phyloP scores from a whole-genome alignment of 805 yeast genomes.

The Torulaspora microellipsoides region DNA sequence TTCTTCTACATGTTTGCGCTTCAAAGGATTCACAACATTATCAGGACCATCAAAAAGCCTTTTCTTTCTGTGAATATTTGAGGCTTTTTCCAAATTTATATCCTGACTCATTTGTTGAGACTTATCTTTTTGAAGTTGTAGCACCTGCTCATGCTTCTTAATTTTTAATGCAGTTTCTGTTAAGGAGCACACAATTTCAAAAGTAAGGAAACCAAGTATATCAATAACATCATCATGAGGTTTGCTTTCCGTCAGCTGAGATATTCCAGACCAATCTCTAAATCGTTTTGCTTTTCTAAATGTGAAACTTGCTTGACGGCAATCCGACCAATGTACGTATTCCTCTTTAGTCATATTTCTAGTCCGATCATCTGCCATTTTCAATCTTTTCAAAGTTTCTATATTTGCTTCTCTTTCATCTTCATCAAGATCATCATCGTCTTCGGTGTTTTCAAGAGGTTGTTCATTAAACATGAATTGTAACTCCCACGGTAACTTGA shows the following conservation, averaged over 20 bases:
- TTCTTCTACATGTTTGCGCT: conserved; percentile 77
- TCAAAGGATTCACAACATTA: conserved; percentile 70
- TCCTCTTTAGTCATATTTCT: conserved; percentile 92
- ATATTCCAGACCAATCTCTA: conserved; percentile 92
- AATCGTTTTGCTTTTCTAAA: conserved; percentile 91
- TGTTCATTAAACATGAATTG: conserved; percentile 92
- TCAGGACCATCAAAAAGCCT: conserved; percentile 85
- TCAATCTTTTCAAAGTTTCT: conserved; percentile 82
- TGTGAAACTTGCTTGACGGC: conserved; percentile 95
- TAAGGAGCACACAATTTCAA: conserved; percentile 91
- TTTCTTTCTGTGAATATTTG: conserved; percentile 45
- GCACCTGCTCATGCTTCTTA: conserved; percentile 59
- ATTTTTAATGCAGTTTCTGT: conserved; percentile 88
- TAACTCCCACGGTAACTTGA: conserved; percentile 91
- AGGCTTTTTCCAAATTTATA: conserved; percentile 36
- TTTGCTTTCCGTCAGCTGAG: conserved; percentile 77
- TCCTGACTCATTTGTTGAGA: conserved; percentile 34
- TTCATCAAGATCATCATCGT: conserved; percentile 68
- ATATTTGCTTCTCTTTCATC: conserved; percentile 85
- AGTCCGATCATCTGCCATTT: conserved; percentile 92
- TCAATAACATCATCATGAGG: conserved; percentile 97
- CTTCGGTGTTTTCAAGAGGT: conserved; percentile 67
- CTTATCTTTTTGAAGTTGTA: conserved; percentile 39
- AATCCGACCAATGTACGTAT: conserved; percentile 98
- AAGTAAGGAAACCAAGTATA: conserved; percentile 89